Percentiles rank a stretch among this genome's conserved stretches.
Conservation (phyloP, 176 grass and related monocot genomes). For the Thalia dealbata region DNA sequence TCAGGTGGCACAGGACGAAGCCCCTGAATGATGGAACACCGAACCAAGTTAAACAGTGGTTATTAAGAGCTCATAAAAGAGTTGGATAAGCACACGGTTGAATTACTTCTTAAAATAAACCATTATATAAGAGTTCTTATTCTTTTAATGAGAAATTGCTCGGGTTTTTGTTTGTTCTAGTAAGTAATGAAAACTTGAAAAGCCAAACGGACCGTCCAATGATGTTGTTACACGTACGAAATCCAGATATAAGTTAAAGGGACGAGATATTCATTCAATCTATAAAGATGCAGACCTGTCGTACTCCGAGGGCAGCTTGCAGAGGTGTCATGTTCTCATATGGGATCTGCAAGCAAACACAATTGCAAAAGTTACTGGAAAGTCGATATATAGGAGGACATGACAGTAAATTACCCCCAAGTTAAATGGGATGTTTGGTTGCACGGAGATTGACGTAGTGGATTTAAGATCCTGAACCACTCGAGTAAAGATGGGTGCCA, state of each 20-base stretch:
- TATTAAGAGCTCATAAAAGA: too few species aligned
- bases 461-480: too few species aligned
- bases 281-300: conserved; percentile 43
- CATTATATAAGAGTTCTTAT: too few species aligned
- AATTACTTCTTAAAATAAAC: too few species aligned
- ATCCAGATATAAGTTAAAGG: neutral
- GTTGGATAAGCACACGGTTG: too few species aligned
- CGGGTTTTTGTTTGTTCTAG: neutral
- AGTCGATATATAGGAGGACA: conserved; percentile 22
- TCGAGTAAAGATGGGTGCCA: too few species aligned
- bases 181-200: neutral
- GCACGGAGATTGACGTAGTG: too few species aligned
- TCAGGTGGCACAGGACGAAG: conserved; percentile 63
- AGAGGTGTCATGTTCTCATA: conserved; percentile 95
- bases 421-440: too few species aligned
- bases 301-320: conserved; percentile 90
- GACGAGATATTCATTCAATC: neutral
- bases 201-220: neutral
- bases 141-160: too few species aligned
- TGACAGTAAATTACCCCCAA: neutral
- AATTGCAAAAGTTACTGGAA: neutral
- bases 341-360: conserved; percentile 47
- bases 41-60: neutral
- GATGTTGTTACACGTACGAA: neutral
- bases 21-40: conserved; percentile 28